phyloP scores from a whole-genome alignment of 495 filamentous ascomycete genomes.

The Apodospora peruviana region DNA sequence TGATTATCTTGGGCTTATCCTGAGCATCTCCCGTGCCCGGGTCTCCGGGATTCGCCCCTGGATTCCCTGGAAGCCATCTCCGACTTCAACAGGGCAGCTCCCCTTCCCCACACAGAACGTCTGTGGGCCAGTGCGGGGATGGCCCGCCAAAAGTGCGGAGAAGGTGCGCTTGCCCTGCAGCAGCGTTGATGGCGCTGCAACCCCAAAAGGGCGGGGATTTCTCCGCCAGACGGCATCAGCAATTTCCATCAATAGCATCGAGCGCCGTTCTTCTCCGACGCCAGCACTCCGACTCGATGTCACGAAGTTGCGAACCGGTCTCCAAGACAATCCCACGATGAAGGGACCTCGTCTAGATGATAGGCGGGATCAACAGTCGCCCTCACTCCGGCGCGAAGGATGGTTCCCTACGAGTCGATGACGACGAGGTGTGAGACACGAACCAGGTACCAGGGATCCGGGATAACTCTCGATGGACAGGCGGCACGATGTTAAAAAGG shows the following conservation, averaged over 20 bases:
- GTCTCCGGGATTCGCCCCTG: too few species aligned
- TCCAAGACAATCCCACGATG: not conserved
- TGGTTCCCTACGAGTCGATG: too few species aligned
- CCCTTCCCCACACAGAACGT: not conserved
- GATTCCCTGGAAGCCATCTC: too few species aligned
- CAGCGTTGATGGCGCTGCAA: not conserved
- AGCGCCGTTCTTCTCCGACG: not conserved
- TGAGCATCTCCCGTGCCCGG: too few species aligned
- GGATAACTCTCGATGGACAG: too few species aligned
- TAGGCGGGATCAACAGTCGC: not conserved
- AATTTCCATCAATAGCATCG: slow-evolving; percentile 12
- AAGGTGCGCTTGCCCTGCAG: not conserved
- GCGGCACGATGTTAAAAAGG: too few species aligned
- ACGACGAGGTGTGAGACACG: too few species aligned
- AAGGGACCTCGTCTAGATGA: not conserved
- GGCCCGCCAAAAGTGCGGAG: not conserved
- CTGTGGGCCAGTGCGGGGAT: too few species aligned
- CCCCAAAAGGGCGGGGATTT: slow-evolving; percentile 3
- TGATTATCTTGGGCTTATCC: too few species aligned
- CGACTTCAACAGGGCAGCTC: not conserved
- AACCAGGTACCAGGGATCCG: too few species aligned
- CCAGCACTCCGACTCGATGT: not conserved
- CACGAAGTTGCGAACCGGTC: not conserved
- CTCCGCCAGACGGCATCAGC: slow-evolving; percentile 10
- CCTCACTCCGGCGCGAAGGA: too few species aligned